A percentile compares a stretch with the other conserved stretches of the same genome.
phyloP scores from a whole-genome alignment of 2,329 filamentous ascomycete species.

The Zasmidium angulare region DNA sequence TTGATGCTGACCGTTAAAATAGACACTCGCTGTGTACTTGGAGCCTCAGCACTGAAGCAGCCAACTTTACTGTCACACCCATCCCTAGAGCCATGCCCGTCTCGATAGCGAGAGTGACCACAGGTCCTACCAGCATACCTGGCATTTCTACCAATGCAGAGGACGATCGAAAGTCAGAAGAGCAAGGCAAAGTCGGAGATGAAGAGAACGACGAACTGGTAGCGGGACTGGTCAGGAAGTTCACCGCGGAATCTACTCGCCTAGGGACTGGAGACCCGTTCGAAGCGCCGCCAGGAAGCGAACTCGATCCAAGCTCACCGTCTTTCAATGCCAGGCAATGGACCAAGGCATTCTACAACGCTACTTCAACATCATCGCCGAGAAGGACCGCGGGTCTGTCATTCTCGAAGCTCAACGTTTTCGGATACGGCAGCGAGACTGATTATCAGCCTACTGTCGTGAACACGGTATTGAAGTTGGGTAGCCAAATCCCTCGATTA shows the following conservation, averaged over 20 bases:
- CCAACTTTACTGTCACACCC: not conserved
- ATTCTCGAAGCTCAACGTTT: conserved; percentile 49
- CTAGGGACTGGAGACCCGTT: not conserved
- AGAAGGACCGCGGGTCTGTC: conserved; percentile 47
- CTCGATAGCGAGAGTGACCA: not conserved
- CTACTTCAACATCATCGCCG: conserved; percentile 25
- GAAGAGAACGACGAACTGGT: not conserved
- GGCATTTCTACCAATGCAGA: not conserved
- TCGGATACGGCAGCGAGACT: conserved; percentile 49
- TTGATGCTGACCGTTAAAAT: not conserved
- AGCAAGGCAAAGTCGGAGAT: not conserved
- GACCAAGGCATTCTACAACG: not conserved
- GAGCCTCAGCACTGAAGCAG: not conserved
- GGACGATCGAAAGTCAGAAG: not conserved
- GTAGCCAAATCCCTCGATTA: conserved; percentile 38
- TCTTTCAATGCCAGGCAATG: not conserved
- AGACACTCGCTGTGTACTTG: not conserved
- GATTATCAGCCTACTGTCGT: conserved; percentile 54
- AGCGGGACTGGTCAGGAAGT: not conserved
- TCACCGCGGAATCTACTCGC: not conserved
- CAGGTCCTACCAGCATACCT: not conserved
- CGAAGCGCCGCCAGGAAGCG: not conserved
- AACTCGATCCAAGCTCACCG: not conserved
- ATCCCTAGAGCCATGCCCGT: not conserved
- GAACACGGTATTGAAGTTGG: conserved; percentile 45